Percentiles rank a stretch among this genome's conserved stretches.
Conservation (phyloP, 495 filamentous ascomycete species). For the Aspergillus incahuasiensis region DNA sequence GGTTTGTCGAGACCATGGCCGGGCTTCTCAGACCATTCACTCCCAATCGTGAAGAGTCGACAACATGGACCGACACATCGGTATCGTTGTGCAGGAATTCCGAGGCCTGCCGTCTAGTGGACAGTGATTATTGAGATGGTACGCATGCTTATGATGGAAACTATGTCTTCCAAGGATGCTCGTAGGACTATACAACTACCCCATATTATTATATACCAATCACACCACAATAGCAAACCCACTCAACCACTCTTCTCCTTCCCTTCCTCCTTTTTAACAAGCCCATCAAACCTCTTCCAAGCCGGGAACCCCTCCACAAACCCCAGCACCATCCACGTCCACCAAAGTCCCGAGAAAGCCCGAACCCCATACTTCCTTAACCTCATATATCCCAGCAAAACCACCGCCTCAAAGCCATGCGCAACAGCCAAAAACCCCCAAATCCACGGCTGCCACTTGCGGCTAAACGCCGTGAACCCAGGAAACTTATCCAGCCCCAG, state of each 20-base stretch:
- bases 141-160: too few relatives aligned
- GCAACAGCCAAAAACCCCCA: slow-evolving; percentile 43
- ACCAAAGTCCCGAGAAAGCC: slow-evolving; percentile 51
- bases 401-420: slow-evolving; percentile 50
- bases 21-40: too few relatives aligned
- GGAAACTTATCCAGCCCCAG: slow-evolving; percentile 40
- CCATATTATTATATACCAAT: too few relatives aligned
- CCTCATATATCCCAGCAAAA: slow-evolving; percentile 48
- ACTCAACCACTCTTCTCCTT: slow-evolving; percentile 21
- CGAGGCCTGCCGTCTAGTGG: too few relatives aligned
- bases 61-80: too few relatives aligned
- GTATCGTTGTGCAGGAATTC: too few relatives aligned
- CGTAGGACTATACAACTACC: too few relatives aligned
- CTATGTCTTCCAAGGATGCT: too few relatives aligned
- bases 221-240: neutral
- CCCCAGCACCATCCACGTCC: slow-evolving; percentile 52
- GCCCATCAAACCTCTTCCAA: slow-evolving; percentile 50
- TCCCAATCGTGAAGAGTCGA: too few relatives aligned
- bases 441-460: slow-evolving; percentile 42
- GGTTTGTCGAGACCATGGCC: neutral
- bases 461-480: slow-evolving; percentile 47
- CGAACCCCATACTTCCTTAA: slow-evolving; percentile 55
- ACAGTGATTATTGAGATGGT: too few relatives aligned
- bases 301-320: slow-evolving; percentile 57
- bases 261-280: slow-evolving; percentile 47